Percentiles rank a stretch among this genome's conserved stretches.
phyloP scores from a whole-genome alignment of 495 filamentous ascomycete species.

The Penicillium turbatum region DNA sequence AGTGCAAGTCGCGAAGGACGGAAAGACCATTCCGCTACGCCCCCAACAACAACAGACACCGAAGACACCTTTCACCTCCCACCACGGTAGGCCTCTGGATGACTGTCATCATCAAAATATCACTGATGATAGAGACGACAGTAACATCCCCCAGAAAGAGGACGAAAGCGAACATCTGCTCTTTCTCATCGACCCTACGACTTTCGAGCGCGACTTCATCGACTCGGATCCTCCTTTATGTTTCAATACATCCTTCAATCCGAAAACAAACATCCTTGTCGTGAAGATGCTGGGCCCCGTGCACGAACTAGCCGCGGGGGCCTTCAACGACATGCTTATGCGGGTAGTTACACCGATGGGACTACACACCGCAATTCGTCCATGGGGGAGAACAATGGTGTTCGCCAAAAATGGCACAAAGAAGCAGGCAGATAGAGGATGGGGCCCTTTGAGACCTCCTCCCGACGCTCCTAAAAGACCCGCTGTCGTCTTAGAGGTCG shows the following conservation, averaged over 20 bases:
- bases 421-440: conserved; percentile 5
- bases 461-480: conserved; percentile 3
- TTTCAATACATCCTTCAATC: not conserved
- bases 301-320: not conserved
- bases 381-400: not conserved
- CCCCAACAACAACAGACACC: conserved; percentile 3
- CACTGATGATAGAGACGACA: too few species aligned
- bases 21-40: not conserved
- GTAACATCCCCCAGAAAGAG: too few species aligned
- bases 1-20: not conserved
- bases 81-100: too few species aligned
- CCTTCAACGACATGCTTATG: not conserved
- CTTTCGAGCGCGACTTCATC: not conserved
- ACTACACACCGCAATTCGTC: not conserved
- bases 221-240: not conserved
- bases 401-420: not conserved
- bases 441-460: conserved; percentile 4
- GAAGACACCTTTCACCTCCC: too few species aligned
- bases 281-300: not conserved
- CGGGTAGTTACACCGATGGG: not conserved
- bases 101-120: too few species aligned
- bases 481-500: conserved; percentile 1
- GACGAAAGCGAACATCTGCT: conserved; percentile 1
- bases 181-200: not conserved
- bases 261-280: not conserved